Conservation (phyloP, 257 asterid genomes). For the Fraxinus excelsior region DNA sequence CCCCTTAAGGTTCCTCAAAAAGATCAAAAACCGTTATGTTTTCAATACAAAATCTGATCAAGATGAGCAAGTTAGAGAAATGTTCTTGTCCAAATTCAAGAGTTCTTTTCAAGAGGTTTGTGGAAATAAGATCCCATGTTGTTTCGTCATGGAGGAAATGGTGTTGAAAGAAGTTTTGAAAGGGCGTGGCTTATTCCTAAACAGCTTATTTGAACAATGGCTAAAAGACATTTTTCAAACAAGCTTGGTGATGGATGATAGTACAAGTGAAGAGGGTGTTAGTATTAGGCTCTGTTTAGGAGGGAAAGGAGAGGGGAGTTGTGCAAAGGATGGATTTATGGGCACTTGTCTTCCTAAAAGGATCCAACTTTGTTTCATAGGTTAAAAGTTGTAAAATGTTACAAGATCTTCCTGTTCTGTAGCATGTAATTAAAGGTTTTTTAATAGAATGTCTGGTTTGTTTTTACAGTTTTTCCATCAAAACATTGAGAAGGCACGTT, state of each 20-base stretch:
- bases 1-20: constrained; percentile 35
- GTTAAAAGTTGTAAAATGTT: constrained; percentile 40
- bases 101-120: constrained; percentile 31
- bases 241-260: constrained; percentile 38
- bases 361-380: constrained; percentile 54
- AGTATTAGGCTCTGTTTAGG: constrained; percentile 59
- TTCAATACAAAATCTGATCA: constrained; percentile 35
- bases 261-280: constrained; percentile 28
- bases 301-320: constrained; percentile 33
- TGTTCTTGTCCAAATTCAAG: constrained; percentile 43
- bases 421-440: constrained; percentile 37
- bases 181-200: constrained; percentile 46
- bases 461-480: no score
- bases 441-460: constrained; percentile 31
- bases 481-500: no score
- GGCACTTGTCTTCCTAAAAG: constrained; percentile 74
- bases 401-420: constrained; percentile 32
- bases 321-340: constrained; percentile 52
- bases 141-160: constrained; percentile 44
- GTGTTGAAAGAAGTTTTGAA: constrained; percentile 43
- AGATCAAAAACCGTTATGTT: constrained; percentile 45
- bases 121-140: constrained; percentile 19
- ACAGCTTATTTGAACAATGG: constrained; percentile 63
- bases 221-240: constrained; percentile 53
- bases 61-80: constrained; percentile 37